Conservation (phyloP, 1,139 yeast species). For the Nadsonia commutata region DNA sequence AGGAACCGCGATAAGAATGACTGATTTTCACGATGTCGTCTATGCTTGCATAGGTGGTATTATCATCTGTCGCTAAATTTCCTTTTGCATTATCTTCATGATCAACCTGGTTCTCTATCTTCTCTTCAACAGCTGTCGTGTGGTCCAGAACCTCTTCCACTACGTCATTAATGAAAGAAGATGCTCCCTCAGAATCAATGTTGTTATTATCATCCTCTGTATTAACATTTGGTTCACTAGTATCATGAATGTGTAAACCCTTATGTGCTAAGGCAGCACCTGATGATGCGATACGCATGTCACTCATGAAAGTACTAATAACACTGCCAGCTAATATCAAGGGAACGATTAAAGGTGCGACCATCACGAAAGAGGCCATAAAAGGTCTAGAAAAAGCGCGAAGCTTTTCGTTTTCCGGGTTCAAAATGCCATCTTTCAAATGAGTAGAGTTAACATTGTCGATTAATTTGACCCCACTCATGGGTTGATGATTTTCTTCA, state of each 20-base stretch:
- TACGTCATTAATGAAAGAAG: slow-evolving; percentile 7
- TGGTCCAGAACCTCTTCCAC: slow-evolving; percentile 6
- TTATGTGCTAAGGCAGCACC: too few relatives aligned
- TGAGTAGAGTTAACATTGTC: background rate
- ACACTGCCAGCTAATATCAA: background rate
- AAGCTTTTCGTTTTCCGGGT: slow-evolving; percentile 7
- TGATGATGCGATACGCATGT: background rate
- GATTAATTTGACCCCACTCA: background rate
- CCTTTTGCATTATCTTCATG: slow-evolving; percentile 2
- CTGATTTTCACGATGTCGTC: slow-evolving; percentile 9
- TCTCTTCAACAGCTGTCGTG: slow-evolving; percentile 3
- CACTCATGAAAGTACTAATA: background rate
- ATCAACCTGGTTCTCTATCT: background rate
- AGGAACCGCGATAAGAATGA: slow-evolving; percentile 1
- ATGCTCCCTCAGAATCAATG: slow-evolving; percentile 3
- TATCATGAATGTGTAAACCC: too few relatives aligned
- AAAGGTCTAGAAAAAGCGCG: background rate
- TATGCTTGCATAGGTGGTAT: slow-evolving; percentile 2
- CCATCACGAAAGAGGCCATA: background rate
- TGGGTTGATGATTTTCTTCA: background rate
- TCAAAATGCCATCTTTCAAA: slow-evolving; percentile 5
- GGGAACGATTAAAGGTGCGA: background rate
- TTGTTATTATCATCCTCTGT: too few relatives aligned
- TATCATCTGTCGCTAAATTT: slow-evolving; percentile 1
- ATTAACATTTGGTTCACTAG: too few relatives aligned